phyloP scores from a whole-genome alignment of 2,329 filamentous ascomycete species.

The Aspergillus caelatus region DNA sequence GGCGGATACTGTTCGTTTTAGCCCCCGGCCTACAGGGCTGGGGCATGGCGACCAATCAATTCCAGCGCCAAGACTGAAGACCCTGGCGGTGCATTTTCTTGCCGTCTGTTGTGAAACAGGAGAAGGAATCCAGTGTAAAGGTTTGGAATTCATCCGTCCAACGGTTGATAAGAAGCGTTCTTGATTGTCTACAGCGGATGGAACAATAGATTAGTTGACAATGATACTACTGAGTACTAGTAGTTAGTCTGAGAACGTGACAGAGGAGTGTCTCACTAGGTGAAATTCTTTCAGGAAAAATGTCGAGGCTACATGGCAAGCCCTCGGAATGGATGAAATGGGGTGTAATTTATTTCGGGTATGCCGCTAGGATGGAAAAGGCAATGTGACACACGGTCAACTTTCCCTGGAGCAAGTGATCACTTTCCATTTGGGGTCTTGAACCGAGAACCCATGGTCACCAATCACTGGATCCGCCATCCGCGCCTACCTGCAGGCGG shows the following conservation, averaged over 20 bases:
- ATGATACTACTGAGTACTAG: neutral
- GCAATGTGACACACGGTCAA: slow-evolving; percentile 5
- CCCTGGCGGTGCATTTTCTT: slow-evolving; percentile 5
- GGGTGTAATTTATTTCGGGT: neutral
- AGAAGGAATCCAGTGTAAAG: neutral
- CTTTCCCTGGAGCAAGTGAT: slow-evolving; percentile 1
- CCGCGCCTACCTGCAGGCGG: neutral
- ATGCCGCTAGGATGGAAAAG: neutral
- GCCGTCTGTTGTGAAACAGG: slow-evolving; percentile 3
- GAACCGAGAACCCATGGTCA: neutral
- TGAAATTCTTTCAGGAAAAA: neutral
- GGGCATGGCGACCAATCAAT: neutral
- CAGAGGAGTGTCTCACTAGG: neutral
- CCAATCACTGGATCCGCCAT: neutral
- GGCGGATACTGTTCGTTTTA: neutral
- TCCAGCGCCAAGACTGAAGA: neutral
- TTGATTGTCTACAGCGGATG: neutral
- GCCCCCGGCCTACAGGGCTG: slow-evolving; percentile 3
- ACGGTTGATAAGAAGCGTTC: neutral
- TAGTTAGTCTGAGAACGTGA: neutral
- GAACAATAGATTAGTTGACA: neutral
- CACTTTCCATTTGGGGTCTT: neutral
- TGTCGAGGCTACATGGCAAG: neutral
- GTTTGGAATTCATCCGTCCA: neutral
- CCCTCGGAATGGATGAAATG: neutral